Conservation (phyloP, 140 eudicot species). For the Erigeron philadelphicus region DNA sequence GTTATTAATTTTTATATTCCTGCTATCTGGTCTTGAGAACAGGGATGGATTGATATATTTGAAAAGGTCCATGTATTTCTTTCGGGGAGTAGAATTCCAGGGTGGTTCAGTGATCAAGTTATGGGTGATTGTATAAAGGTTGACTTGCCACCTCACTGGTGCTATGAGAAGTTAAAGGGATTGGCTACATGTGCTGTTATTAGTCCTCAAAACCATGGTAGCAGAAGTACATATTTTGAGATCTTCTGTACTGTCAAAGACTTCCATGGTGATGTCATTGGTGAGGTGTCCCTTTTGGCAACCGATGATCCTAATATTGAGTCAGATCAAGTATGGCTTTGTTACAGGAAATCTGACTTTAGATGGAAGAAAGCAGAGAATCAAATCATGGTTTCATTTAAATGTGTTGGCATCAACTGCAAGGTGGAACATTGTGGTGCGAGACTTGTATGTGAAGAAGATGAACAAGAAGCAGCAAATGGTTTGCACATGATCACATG, state of each 20-base stretch:
- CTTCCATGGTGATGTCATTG: constrained; percentile 10
- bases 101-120: constrained; percentile 29
- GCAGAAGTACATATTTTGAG: constrained; percentile 20
- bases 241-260: constrained; percentile 22
- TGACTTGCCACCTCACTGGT: constrained; percentile 24
- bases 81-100: constrained; percentile 37
- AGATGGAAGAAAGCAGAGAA: constrained; percentile 27
- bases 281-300: constrained; percentile 16
- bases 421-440: constrained; percentile 27
- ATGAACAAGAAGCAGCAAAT: constrained; percentile 2
- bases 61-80: constrained; percentile 23
- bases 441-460: constrained; percentile 21
- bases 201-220: constrained; percentile 10
- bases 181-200: constrained; percentile 25
- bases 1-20: too few relatives aligned
- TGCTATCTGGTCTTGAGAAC: too few relatives aligned
- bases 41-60: constrained; percentile 10
- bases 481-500: not conserved
- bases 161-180: constrained; percentile 21
- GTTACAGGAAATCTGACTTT: constrained; percentile 21
- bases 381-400: constrained; percentile 21
- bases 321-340: constrained; percentile 26
- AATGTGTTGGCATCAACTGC: constrained; percentile 24
- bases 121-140: constrained; percentile 17
- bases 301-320: constrained; percentile 25